These are phyloP conservation scores for Phaffomyces thermotolerans DNA, from an alignment of 805 yeast genomes.

Conservation along the genomic window DNA sequence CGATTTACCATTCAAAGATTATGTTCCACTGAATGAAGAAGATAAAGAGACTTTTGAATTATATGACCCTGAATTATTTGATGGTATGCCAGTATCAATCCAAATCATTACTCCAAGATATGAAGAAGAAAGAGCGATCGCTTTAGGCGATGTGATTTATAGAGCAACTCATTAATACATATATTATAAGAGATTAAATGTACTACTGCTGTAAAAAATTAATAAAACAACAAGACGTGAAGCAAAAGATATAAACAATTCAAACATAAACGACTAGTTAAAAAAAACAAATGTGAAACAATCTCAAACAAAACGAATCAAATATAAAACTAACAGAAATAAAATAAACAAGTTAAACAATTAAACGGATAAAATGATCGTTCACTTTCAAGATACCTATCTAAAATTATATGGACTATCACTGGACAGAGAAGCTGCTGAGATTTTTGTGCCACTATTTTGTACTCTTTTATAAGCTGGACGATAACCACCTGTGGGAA, in stretches of 20 bases:
- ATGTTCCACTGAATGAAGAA: conserved; percentile 21
- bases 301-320: neutral
- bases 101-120: conserved; percentile 49
- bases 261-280: too few relatives aligned
- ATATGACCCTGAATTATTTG: conserved; percentile 40
- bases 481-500: conserved; percentile 22
- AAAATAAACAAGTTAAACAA: neutral
- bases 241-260: too few relatives aligned
- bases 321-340: neutral
- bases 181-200: too few relatives aligned
- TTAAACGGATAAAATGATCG: neutral
- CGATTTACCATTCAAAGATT: conserved; percentile 21
- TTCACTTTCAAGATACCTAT: conserved; percentile 8
- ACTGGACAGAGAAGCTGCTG: conserved; percentile 33
- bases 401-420: conserved; percentile 41
- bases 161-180: neutral
- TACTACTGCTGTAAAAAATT: too few relatives aligned
- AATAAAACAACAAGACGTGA: too few relatives aligned
- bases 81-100: conserved; percentile 48
- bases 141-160: conserved; percentile 7
- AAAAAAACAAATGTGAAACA: too few relatives aligned
- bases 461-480: conserved; percentile 35
- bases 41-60: conserved; percentile 28
- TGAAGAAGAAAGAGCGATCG: conserved; percentile 41
- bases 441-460: conserved; percentile 25